Conservation (phyloP, 2,329 filamentous ascomycete species). For the Colletotrichum cordylinicola region DNA sequence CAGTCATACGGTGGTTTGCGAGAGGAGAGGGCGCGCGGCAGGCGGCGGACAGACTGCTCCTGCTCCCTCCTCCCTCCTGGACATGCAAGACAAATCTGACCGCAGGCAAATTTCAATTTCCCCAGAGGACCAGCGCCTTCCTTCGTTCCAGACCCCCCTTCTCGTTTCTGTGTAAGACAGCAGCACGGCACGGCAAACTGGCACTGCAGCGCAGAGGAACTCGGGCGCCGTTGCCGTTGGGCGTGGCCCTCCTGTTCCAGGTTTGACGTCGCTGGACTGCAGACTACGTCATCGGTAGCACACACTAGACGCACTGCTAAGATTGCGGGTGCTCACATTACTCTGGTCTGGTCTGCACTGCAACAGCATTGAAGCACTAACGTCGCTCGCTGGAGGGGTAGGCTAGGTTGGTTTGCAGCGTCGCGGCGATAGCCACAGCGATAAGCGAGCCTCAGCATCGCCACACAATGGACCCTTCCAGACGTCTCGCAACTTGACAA, state of each 20-base stretch:
- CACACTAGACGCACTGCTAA: background rate
- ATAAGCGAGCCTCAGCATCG: background rate
- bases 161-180: constrained; percentile 13
- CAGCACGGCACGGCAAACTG: background rate
- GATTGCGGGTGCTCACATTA: background rate
- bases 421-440: background rate
- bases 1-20: background rate
- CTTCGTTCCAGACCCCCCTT: background rate
- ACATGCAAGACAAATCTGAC: background rate
- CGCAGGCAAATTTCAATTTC: constrained; percentile 7
- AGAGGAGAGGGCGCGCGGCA: background rate
- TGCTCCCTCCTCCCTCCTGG: constrained; percentile 26
- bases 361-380: background rate
- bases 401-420: background rate
- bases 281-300: constrained; percentile 15
- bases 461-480: background rate
- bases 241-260: background rate
- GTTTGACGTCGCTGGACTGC: constrained; percentile 7
- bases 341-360: background rate
- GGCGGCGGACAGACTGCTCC: background rate
- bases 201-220: background rate
- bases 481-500: background rate
- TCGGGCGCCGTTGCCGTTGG: background rate
- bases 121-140: constrained; percentile 7
- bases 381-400: background rate